A percentile compares a stretch with the other conserved stretches of the same genome.
phyloP scores from a whole-genome alignment of 2,329 filamentous ascomycete genomes.

The Fusarium pseudoanthophilum region DNA sequence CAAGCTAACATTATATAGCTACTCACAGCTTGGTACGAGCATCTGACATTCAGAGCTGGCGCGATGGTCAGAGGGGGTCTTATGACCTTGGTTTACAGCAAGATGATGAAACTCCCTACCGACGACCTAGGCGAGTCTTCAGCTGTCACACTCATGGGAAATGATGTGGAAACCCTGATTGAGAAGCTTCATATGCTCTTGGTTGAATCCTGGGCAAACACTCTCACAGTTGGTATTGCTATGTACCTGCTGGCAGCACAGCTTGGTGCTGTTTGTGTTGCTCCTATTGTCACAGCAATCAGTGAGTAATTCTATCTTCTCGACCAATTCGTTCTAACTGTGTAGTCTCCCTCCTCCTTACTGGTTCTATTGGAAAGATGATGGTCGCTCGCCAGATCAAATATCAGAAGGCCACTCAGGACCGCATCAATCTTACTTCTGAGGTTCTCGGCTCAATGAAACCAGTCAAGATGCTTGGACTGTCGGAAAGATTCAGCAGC shows the following conservation, averaged over 20 bases:
- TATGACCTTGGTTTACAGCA: constrained; percentile 46
- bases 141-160: constrained; percentile 47
- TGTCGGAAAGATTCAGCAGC: constrained; percentile 42
- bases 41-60: constrained; percentile 45
- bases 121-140: constrained; percentile 45
- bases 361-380: constrained; percentile 39
- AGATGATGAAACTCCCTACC: constrained; percentile 45
- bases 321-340: not conserved
- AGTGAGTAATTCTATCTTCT: constrained; percentile 34
- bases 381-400: constrained; percentile 45
- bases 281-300: constrained; percentile 47
- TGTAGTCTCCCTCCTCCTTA: constrained; percentile 39
- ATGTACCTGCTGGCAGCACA: constrained; percentile 48
- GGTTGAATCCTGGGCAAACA: constrained; percentile 48
- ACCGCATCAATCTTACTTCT: constrained; percentile 49
- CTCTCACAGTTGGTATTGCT: constrained; percentile 46
- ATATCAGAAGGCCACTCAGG: constrained; percentile 49
- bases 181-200: constrained; percentile 44
- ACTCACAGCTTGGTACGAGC: constrained; percentile 49
- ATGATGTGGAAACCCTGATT: constrained; percentile 47
- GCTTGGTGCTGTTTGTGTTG: constrained; percentile 49
- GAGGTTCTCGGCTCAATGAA: constrained; percentile 48
- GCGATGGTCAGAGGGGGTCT: constrained; percentile 48
- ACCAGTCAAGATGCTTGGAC: constrained; percentile 50
- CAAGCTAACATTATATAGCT: not conserved